Evolutionary conservation across 164 flowering plant species (phyloP), one percentile per base, ranked within the genome.

Genomic region (Brasenia schreberi): DNA sequence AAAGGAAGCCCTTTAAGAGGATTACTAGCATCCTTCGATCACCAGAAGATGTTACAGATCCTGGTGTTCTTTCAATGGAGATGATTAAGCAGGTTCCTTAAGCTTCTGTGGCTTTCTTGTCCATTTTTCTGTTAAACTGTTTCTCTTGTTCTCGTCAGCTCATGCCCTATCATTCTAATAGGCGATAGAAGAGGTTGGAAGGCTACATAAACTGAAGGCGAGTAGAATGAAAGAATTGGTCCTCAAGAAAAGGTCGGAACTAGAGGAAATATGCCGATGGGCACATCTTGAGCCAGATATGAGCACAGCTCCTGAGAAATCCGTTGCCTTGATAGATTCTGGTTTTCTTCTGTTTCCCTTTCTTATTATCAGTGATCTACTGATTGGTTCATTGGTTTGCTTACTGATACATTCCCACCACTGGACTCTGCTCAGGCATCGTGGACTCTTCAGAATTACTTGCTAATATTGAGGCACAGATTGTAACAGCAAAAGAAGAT

Each of bases 171-270:
- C n/a, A n/a, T 42, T 65, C 56, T 66, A 67, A 72, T 81, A 92
- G 98, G 90, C 81, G 16, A 77, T 89, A 42, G 81, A 81, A 58
- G 96, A 92, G 78, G 89, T 92, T 64, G 89, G 82, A 74, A 83
- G 88, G 75, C 85, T 92, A 2, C 77, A 81, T 65, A 86, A 85
- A 67, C 71, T 92, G 71, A 92, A 92, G 83, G 89, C 96, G 61
- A 84, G 89, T 72, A 84, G 93, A 81, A 88, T 92, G 97, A 92
- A 92, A 72, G 96, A 92, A 72, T 81, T 92, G 62, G 96, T 92
- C 18, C 73, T 85, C 79, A 92, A 85, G 67, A 87, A 63, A 81
- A 88, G 96, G 78, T 78, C 81, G 52, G 98, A 92, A 66, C 78
- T 90, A 72, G 98, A 92, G 76, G 90, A 90, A 64, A 74, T 88